Evolutionary conservation across 139 green algal species (phyloP), one percentile per base, ranked within the genome.

Genomic region (Coelastrella sp.): DNA sequence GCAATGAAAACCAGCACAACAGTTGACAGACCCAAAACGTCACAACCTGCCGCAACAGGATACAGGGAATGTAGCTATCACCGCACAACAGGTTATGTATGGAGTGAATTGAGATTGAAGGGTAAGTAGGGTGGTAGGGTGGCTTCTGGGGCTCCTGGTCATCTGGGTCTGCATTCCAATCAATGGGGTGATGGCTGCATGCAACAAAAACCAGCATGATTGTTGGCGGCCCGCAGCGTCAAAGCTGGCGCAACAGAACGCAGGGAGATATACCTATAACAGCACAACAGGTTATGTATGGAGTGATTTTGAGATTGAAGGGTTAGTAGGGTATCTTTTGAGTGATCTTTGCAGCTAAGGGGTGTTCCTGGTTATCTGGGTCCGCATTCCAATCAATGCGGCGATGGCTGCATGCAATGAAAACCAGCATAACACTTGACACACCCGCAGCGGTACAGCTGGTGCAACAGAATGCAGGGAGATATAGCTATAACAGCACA

Each of bases 331-430:
- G 32, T 47, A 47, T 0, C 32, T 47, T 47, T 1, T 47, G 32
- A 47, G 32, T 47, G 0, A 2, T 47, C 32, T 47, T 47, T 47
- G 32, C 32, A 47, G 32, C 32, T 47, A 47, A 47, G 32, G 32
- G 32, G 32, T 47, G 32, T 47, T 47, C 32, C 8, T 89, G 84
- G 61, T 92, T 47, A 19, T 96, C 92, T 64, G 73, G 59, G 3
- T 85, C 73, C 22, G 94, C 74, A 57, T 98, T 91, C 96, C 96
- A 98, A 88, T 98, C 95, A 0, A 98, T 91, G 0, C 96, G 96
- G 47, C 86, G 75, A 65, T 86, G 94, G 89, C 89, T 95, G 94
- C 64, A 71, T 47, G 64, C 64, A 73, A 73, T 11, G 11, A 73
- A 13, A 73, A 13, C 11, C 11, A 73, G 64, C 64, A 73, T 2